Evolutionary conservation across 441 rosid species (phyloP).

Genomic region (Viola pubescens): DNA sequence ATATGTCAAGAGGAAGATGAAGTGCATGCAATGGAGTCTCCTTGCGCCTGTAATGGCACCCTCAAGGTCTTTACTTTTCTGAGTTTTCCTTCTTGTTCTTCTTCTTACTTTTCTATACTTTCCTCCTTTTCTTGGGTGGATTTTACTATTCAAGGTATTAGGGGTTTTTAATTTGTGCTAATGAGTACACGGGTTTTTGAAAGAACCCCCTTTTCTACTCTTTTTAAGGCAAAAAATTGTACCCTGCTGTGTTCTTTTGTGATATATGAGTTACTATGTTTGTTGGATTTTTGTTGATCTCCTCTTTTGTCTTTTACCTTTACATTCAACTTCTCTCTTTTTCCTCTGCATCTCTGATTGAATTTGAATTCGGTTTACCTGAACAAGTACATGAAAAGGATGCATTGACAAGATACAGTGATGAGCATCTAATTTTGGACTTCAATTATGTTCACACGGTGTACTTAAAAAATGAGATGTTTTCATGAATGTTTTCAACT

Average conservation of each 20-base stretch:
- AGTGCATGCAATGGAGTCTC: constrained; percentile 42
- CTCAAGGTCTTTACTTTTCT: constrained; percentile 40
- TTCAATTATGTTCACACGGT: constrained; percentile 7
- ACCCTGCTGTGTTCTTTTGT: neutral
- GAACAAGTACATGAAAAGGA: no score
- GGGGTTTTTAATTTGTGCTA: neutral
- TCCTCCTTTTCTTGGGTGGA: neutral
- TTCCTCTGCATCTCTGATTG: neutral
- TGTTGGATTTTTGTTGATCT: constrained; percentile 1
- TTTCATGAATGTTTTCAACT: neutral
- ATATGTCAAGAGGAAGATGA: constrained; percentile 65
- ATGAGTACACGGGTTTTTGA: neutral
- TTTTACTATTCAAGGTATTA: neutral
- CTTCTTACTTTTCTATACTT: neutral
- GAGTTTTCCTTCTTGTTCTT: neutral
- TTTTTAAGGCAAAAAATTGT: neutral
- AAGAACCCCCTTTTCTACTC: neutral
- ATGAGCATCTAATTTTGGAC: neutral
- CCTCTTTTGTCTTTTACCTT: neutral
- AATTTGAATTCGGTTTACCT: no score
- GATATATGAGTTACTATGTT: neutral
- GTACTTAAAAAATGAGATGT: neutral
- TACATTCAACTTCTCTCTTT: constrained; percentile 5
- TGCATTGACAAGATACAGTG: no score
- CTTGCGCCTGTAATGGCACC: constrained; percentile 61